Conservation (phyloP, 352 stramenopile genomes). For the Pythium insidiosum region DNA sequence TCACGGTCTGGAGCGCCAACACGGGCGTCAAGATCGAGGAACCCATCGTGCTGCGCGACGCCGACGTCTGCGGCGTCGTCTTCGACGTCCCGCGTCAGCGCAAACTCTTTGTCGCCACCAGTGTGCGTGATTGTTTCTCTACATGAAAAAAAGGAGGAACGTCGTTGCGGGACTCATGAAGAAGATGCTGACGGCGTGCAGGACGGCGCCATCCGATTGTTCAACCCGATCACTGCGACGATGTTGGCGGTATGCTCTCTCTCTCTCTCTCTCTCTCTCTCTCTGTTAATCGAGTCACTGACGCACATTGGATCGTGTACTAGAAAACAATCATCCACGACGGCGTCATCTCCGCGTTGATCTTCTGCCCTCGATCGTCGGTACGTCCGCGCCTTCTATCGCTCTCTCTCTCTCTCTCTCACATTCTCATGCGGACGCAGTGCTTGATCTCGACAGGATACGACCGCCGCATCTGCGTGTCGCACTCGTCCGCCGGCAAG, state of each 20-base stretch:
- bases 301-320: too few species aligned
- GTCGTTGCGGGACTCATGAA: not conserved
- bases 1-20: constrained; percentile 66
- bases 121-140: constrained; percentile 35
- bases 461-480: constrained; percentile 47
- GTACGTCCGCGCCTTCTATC: constrained; percentile 17
- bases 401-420: too few species aligned
- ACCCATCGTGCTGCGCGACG: constrained; percentile 30
- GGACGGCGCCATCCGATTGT: constrained; percentile 55
- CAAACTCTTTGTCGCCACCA: constrained; percentile 65
- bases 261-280: too few species aligned
- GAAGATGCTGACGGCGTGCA: constrained; percentile 8
- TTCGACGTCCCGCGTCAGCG: constrained; percentile 55
- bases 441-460: constrained; percentile 59
- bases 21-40: constrained; percentile 51
- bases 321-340: constrained; percentile 51
- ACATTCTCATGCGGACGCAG: too few species aligned
- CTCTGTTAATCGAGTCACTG: not conserved
- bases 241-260: constrained; percentile 28
- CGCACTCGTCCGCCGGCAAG: constrained; percentile 31
- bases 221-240: constrained; percentile 57
- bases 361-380: constrained; percentile 44
- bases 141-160: too few species aligned
- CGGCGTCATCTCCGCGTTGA: constrained; percentile 41
- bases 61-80: constrained; percentile 45